Base-by-base conservation (phyloP, 352 stramenopile species). In the Phytophthora pistaciae region DNA sequence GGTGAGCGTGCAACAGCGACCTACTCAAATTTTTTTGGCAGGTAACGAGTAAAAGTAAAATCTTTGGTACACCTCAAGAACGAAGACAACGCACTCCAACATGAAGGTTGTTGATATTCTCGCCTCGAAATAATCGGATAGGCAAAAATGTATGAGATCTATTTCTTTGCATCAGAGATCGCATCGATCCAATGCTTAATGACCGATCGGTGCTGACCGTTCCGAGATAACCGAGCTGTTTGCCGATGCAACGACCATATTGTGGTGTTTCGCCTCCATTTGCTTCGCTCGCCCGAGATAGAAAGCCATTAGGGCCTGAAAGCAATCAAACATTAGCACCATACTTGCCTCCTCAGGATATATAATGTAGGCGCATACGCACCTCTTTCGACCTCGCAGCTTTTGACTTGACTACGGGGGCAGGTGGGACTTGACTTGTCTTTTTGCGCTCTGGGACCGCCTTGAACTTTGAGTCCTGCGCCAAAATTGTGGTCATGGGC, bases 231-330 rank as follows among this genome's bases (percentile, higher is more conserved):
- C 1, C 64, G 44, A 1, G 72, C 13, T 56, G n/a, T 67, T 23
- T 9, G 68, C 18, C 2, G 76, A 40, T 1, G 61, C 27, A 8
- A 75, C 58, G 9, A 72, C 29, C 38, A 82, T 76, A 16, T 70
- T 66, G 63, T 85, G 90, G 70, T 80, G 78, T 21, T 76, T 80
- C 4, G 64, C 77, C 53, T 91, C 84, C 33, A 79, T 90, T 56
- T 79, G 70, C 49, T 83, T 84, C 4, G 84, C 84, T 31, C 82
- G 70, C 1, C 63, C 62, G 10, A 91, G 66, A 56, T 92, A 92
- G 57, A 91, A 92, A 8, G 76, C 74, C 33, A 77, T 79, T 13
- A 92, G 68, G 13, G 71, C 64, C 82, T 92, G 16, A 18, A 31
- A 21, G 14, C 11, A 48, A 9, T 33, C 29, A 33, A 33, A 7